phyloP scores from a whole-genome alignment of 257 asterid species.

The Solanum chmielewskii region DNA sequence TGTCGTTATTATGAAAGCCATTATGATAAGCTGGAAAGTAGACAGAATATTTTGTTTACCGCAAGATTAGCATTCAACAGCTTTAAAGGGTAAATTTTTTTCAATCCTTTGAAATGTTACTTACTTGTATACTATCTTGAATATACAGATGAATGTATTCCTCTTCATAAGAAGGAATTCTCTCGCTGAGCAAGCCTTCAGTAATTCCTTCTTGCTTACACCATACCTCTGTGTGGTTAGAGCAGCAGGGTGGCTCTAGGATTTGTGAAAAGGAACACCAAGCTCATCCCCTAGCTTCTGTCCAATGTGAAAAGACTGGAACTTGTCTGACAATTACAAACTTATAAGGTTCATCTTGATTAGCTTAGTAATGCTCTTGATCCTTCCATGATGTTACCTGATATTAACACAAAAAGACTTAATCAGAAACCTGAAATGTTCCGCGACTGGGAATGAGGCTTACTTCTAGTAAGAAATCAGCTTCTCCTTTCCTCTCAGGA shows the following conservation, averaged over 20 bases:
- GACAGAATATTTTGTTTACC: neutral
- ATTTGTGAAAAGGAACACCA: slow-evolving; percentile 8
- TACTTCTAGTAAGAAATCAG: slow-evolving; percentile 60
- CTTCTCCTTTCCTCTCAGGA: slow-evolving; percentile 59
- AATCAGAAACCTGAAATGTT: neutral
- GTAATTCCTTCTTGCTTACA: slow-evolving; percentile 9
- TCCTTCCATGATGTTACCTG: slow-evolving; percentile 53
- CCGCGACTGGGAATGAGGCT: neutral
- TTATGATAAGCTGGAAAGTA: slow-evolving; percentile 30
- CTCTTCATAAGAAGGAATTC: slow-evolving; percentile 47
- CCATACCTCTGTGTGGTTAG: neutral
- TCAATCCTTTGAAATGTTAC: neutral
- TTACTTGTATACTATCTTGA: slow-evolving; percentile 32
- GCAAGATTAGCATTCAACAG: neutral
- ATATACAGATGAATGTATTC: slow-evolving; percentile 29
- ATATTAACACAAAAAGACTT: neutral
- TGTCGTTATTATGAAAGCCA: slow-evolving; percentile 30
- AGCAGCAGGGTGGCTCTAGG: slow-evolving; percentile 3
- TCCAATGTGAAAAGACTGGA: slow-evolving; percentile 6
- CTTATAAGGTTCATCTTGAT: slow-evolving; percentile 14
- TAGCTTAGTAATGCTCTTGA: slow-evolving; percentile 42
- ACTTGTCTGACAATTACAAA: slow-evolving; percentile 9
- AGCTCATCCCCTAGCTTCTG: slow-evolving; percentile 4
- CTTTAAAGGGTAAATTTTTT: neutral
- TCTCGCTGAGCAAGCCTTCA: slow-evolving; percentile 27